phyloP scores from a whole-genome alignment of 306 rosid genomes.

The Fragaria ananassa region DNA sequence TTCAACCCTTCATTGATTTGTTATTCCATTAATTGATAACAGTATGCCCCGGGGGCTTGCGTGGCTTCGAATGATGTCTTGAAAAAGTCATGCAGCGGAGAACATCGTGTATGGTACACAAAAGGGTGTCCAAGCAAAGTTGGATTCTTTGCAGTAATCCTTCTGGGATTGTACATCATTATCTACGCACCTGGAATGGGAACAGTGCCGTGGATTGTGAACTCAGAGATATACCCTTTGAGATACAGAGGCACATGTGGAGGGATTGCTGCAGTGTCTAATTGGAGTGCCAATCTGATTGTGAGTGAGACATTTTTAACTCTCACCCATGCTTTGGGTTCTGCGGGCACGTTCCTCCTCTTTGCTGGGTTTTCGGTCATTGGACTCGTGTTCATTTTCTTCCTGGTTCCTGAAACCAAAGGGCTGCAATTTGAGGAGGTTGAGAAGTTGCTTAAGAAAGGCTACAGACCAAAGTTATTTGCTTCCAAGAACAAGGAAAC shows the following conservation, averaged over 20 bases:
- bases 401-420: conserved; percentile 61
- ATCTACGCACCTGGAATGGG: conserved; percentile 79
- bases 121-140: conserved; percentile 72
- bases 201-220: conserved; percentile 77
- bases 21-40: conserved; percentile 18
- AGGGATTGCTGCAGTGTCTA: conserved; percentile 76
- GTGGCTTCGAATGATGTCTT: conserved; percentile 39
- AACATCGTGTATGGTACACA: conserved; percentile 56
- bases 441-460: conserved; percentile 57
- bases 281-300: conserved; percentile 71
- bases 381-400: conserved; percentile 51
- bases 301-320: conserved; percentile 71
- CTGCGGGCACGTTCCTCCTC: conserved; percentile 65
- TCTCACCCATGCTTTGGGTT: conserved; percentile 47
- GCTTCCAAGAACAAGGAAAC: conserved; percentile 1
- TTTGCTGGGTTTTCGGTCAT: conserved; percentile 57
- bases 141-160: conserved; percentile 60
- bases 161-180: conserved; percentile 64
- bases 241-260: conserved; percentile 76
- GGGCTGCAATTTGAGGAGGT: conserved; percentile 65
- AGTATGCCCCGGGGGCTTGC: conserved; percentile 74
- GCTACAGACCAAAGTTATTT: conserved; percentile 25
- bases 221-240: conserved; percentile 76
- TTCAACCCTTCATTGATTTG: background rate
- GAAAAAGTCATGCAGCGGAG: conserved; percentile 28